Evolutionary conservation across 2,329 filamentous ascomycete genomes (phyloP), one percentile per base, ranked within the genome.

Genomic region (Cytospora chrysosperma): DNA sequence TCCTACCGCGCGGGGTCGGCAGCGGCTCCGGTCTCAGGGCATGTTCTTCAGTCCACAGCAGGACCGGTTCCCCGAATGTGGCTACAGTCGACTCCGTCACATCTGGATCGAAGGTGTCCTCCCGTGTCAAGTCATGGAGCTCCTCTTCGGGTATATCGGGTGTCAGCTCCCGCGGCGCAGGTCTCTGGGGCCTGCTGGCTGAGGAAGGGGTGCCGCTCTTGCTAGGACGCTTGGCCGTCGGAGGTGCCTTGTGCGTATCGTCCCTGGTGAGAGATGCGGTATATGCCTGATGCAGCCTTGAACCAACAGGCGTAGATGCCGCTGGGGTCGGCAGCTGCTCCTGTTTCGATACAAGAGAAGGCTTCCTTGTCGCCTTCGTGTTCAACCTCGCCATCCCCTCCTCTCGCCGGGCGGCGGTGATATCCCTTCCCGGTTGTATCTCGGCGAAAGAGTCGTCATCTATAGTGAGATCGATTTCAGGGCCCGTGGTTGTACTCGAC

Each of bases 311-410:
- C 1, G 75, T 76, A 30, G 76, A 75, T 51, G 57, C 26, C 24
- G 72, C 69, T 2, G 81, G 80, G 0, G 78, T 80, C 12, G 77
- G 75, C 50, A 79, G 73, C 56, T 77, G 79, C 62, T 78, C 73
- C 62, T 75, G 73, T 27, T 71, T 78, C 10, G 78, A 73, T 26
- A 81, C 65, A 28, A 84, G 75, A 30, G 75, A 76, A 7, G 79
- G 79, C 63, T 77, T 80, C 67, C 77, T 83, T 6, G 76, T 79
- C n/a, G 76, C 74, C 52, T 73, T 78, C 8, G 79, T 77, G 17
- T 75, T 76, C 56, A 82, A 70, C 54, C 76, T 76, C 30, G 78
- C 80, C 81, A 84, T 84, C 49, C 66, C 75, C 65, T 50, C 71
- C 72, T 64, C 72, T 69, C 63, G 65, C 71, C 43, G 66, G 56